A percentile compares a stretch with the other conserved stretches of the same genome.
Evolutionary conservation across 148 eudicot species (phyloP).

Genomic region (Chenopodium berlandieri): DNA sequence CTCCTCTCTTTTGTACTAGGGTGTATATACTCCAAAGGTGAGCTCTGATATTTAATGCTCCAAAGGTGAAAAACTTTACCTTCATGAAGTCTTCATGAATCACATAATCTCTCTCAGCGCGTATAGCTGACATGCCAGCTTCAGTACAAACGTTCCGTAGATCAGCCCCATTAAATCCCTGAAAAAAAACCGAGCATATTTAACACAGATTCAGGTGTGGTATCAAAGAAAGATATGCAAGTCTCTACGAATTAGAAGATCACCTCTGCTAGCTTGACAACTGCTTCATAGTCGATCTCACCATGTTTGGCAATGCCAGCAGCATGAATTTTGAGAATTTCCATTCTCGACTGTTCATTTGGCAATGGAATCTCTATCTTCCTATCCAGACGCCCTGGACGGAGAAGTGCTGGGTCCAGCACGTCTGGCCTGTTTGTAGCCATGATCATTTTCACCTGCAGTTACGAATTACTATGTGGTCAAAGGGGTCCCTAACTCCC

Average conservation of each 20-base stretch:
- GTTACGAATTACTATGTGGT: not conserved
- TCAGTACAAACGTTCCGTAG: constrained; percentile 90
- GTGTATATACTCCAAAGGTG: no score
- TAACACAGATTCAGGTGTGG: not conserved
- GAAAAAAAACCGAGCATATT: constrained; percentile 15
- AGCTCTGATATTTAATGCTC: not conserved
- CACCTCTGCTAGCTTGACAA: constrained; percentile 96
- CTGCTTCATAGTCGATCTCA: constrained; percentile 98
- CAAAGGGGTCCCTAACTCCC: not conserved
- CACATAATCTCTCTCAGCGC: constrained; percentile 97
- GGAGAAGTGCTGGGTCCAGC: constrained; percentile 97
- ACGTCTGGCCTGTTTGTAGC: constrained; percentile 99
- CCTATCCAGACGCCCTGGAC: constrained; percentile 97
- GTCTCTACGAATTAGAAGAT: not conserved
- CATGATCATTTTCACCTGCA: constrained; percentile 90
- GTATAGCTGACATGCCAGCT: constrained; percentile 95
- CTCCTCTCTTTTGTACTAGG: no score
- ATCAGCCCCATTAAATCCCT: constrained; percentile 98
- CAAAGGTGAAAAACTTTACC: constrained; percentile 26
- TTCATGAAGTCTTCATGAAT: constrained; percentile 98
- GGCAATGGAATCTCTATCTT: constrained; percentile 98
- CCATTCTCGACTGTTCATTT: constrained; percentile 96
- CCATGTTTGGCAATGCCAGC: constrained; percentile 99
- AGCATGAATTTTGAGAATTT: constrained; percentile 92
- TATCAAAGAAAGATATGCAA: not conserved